These are phyloP conservation scores for Hyaloscypha finlandica DNA, from an alignment of 495 filamentous ascomycete species.

Conservation along the genomic window DNA sequence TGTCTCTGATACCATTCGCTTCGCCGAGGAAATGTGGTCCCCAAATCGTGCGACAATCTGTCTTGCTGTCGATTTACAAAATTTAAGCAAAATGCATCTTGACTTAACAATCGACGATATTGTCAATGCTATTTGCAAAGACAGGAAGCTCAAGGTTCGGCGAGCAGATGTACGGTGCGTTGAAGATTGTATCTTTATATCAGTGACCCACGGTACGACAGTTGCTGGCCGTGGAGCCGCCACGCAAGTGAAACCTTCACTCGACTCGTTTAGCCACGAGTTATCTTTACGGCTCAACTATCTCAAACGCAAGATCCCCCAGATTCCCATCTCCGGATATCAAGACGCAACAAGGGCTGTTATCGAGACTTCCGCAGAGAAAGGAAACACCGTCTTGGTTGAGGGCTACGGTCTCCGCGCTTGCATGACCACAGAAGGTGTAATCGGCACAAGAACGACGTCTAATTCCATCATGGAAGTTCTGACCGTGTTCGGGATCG, in stretches of 20 bases:
- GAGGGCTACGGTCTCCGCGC: constrained; percentile 89
- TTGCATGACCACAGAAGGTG: constrained; percentile 90
- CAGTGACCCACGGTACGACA: constrained; percentile 34
- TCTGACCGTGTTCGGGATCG: constrained; percentile 90
- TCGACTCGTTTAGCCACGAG: constrained; percentile 59
- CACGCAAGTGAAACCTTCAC: constrained; percentile 28
- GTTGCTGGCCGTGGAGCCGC: constrained; percentile 12
- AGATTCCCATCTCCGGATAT: constrained; percentile 68
- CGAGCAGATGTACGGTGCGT: constrained; percentile 52
- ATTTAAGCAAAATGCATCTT: constrained; percentile 74
- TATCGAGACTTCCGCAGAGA: constrained; percentile 64
- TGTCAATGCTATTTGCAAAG: constrained; percentile 65
- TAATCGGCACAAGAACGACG: constrained; percentile 69
- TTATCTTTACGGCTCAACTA: constrained; percentile 79
- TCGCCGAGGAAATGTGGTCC: constrained; percentile 82
- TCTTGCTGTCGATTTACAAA: constrained; percentile 74
- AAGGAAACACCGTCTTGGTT: constrained; percentile 73
- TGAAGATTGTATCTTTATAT: constrained; percentile 53
- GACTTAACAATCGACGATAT: constrained; percentile 72
- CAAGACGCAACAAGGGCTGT: constrained; percentile 83
- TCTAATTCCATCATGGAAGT: constrained; percentile 93
- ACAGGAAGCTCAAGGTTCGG: constrained; percentile 75
- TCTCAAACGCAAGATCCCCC: constrained; percentile 78
- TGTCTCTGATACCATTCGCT: constrained; percentile 69
- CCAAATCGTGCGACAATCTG: constrained; percentile 67